Evolutionary conservation across 768 basidiomycete genomes (phyloP), one percentile per base, ranked within the genome.

Genomic region (Pleurotus salmoneostramineus): DNA sequence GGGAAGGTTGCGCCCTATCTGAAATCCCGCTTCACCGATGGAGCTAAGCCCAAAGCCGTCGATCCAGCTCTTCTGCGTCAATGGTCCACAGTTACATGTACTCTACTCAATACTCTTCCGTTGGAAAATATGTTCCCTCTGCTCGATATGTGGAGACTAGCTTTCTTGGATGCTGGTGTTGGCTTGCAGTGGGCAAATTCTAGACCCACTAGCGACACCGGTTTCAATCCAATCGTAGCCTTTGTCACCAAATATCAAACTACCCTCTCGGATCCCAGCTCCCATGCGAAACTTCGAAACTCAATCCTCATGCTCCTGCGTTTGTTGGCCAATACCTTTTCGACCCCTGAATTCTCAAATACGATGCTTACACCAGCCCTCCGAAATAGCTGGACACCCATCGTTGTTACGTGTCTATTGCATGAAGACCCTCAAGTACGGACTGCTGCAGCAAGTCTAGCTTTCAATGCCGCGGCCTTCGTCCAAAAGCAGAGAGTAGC

Each of bases 101-200:
- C 69, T 0, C 69, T 93, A 1, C 66, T 68, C 0, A 58, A 68
- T 7, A 72, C 71, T 3, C 80, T 95, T 1, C 77, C 82, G 0
- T 56, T 76, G 0, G 75, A 78, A 6, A 74, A 82, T 40, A 75
- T 93, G 33, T 96, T 95, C 74, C 93, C 94, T 0, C 67, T 95
- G 4, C 80, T 86, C 8, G 94, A 96, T 65, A 76, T 95, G 62
- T 91, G 92, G 88, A 79, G 93, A 1, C 77, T 95, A 7, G 88
- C 87, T 0, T 68, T 91, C 14, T 80, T 95, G 17, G 87, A 92
- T 67, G 74, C 79, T 0, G 66, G 77, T 0, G 80, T 85, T 14
- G 78, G 81, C 0, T 66, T 70, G 0, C n/a, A 32, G 12, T 89
- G 83, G 85, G 72, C 68, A 37, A 71, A 80, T 5, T 60, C 74